Base-by-base conservation (phyloP, 1,284 basidiomycete genomes). In the Ganoderma resinaceum region DNA sequence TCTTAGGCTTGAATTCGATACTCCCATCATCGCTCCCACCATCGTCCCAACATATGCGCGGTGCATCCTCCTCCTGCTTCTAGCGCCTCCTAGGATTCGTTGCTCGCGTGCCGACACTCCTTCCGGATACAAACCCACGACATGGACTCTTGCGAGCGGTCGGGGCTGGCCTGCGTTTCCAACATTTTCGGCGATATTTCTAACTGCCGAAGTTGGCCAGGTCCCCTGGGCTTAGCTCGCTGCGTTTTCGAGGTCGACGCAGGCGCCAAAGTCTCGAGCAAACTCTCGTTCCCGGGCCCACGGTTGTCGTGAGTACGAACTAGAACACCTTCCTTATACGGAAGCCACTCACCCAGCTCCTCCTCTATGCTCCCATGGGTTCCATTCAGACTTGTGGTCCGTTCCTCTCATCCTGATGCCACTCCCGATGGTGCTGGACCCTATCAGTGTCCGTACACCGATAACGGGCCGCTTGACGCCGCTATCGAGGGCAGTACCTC, bases 401-500 rank as follows among this genome's bases (percentile, higher is more conserved):
- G 35, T 60, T 33, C 31, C 60, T 63, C 66, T 65, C 67, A 58
- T 67, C 42, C 57, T 23, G 49, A 53, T n/a, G 53, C 52, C 58
- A 49, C 55, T 49, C 37, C 26, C 26, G 18, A 18, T 55, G 61
- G 61, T 60, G 14, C n/a, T 59, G 62, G 62, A 61, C 62, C 63
- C 67, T 61, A 66, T 67, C 67, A 58, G 62, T 35, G 42, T n/a
- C n/a, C n/a, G n/a, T 52, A 16, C 29, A 61, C 33, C 53, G 69
- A 72, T 72, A 72, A 72, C 69, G 71, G 69, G 46, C 71, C 71
- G 68, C 46, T n/a, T 57, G 23, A 62, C 37, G 16, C 66, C 68
- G 65, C 40, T 61, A 59, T 66, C 55, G 60, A 55, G 52, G 29
- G 52, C 53, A 58, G 52, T 16, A 55, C 18, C 20, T 26, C 11